Base-by-base conservation (phyloP, 1,139 yeast genomes). In the Lodderomyces parapsilosis region DNA sequence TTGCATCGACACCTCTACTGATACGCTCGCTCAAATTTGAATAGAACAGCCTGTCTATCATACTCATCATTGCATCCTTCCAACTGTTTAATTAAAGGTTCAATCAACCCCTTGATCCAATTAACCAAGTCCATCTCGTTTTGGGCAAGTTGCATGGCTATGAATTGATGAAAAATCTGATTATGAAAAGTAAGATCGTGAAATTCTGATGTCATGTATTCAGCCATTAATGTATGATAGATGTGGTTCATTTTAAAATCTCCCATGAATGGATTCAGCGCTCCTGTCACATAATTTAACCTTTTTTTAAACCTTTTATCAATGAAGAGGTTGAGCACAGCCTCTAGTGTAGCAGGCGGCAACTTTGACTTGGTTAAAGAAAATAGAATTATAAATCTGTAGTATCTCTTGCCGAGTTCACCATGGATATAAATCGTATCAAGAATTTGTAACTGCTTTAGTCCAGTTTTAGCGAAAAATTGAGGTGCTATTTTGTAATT, bases 91-190 rank as follows among this genome's bases (percentile, higher is more conserved):
- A 37, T 27, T 18, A 37, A 25, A 4, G 24, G 36, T 6, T 22
- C 36, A 4, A 33, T 14, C 18, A 33, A 20, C n/a, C 37, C 34
- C 11, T 47, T 37, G 15, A 59, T 46, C 65, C 64, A 60, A 7
- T 28, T 23, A 17, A 52, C 53, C 10, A 52, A 45, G 19, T 36
- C 33, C 1, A 35, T 28, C 3, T 45, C 41, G 32, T 56, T 50
- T 19, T 40, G 39, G 28, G 38, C 41, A 9, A 42, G 47, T 19
- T 60, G 39, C 9, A 55, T 48, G 1, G 63, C 64, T 25, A 60
- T 38, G 38, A 54, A 59, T 43, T 62, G 66, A 38, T 52, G 49
- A 44, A 60, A 62, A 15, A 51, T 30, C 20, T 42, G 45, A n/a
- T 39, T 22, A 22, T 43, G 39, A 25, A n/a, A 36, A 13, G 20